phyloP scores from a whole-genome alignment of 176 grass and related monocot genomes.

The Aegilops bicornis region DNA sequence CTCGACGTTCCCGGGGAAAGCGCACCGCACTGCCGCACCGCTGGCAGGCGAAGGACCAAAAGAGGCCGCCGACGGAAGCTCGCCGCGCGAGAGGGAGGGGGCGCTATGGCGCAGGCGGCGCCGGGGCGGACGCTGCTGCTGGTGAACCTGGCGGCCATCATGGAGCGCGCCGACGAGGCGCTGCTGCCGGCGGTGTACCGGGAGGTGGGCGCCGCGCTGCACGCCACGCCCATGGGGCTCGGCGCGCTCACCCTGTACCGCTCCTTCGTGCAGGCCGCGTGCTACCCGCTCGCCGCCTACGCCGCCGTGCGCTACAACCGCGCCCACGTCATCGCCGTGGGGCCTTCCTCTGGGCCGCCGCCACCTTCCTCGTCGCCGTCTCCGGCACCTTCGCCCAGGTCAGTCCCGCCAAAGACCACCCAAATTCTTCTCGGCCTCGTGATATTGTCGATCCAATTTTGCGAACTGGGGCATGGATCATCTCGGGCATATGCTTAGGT shows the following conservation, averaged over 20 bases:
- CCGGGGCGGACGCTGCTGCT: slow-evolving; percentile 51
- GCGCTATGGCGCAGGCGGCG: background rate
- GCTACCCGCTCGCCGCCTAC: slow-evolving; percentile 86
- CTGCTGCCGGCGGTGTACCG: slow-evolving; percentile 82
- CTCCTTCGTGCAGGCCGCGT: slow-evolving; percentile 76
- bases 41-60: background rate
- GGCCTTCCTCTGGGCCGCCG: slow-evolving; percentile 83
- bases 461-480: background rate
- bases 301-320: slow-evolving; percentile 70
- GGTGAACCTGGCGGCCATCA: slow-evolving; percentile 80
- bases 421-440: background rate
- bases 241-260: slow-evolving; percentile 80
- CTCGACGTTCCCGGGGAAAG: background rate
- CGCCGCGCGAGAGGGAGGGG: background rate
- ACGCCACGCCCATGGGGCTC: slow-evolving; percentile 62
- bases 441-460: background rate
- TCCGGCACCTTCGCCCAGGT: slow-evolving; percentile 76
- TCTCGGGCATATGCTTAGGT: background rate
- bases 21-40: background rate
- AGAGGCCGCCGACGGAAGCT: background rate
- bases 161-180: slow-evolving; percentile 93
- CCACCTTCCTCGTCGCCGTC: slow-evolving; percentile 85
- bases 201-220: slow-evolving; percentile 82
- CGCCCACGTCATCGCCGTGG: slow-evolving; percentile 72
- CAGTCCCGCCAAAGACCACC: background rate